Conservation (phyloP, 2,329 filamentous ascomycete species). For the Apiospora koreana region DNA sequence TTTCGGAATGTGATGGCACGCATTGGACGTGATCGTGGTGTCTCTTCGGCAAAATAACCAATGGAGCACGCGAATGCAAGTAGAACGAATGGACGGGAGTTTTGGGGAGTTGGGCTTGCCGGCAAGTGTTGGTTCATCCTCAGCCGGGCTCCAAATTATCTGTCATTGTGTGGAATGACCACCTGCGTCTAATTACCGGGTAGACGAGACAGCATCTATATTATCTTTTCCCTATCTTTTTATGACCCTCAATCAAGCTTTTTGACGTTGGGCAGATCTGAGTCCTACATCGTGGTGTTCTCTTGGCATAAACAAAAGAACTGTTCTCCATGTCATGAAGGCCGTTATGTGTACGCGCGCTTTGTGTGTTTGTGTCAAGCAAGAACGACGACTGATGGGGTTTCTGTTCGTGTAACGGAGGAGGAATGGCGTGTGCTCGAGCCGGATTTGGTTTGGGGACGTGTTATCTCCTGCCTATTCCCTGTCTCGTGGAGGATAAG, state of each 20-base stretch:
- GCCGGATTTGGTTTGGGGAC: neutral
- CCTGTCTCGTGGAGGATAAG: neutral
- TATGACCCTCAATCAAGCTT: neutral
- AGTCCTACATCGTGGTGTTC: neutral
- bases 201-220: neutral
- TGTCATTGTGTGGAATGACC: too few relatives aligned
- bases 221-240: neutral
- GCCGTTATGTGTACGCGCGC: neutral
- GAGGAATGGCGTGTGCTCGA: neutral
- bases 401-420: neutral
- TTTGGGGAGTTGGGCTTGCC: neutral
- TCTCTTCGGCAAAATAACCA: neutral
- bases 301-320: neutral
- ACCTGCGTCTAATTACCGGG: neutral
- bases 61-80: neutral
- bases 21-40: neutral
- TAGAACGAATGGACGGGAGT: neutral
- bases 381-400: neutral
- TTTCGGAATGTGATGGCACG: neutral
- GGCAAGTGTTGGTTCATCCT: neutral
- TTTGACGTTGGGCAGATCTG: constrained; percentile 1
- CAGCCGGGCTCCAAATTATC: neutral
- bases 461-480: neutral
- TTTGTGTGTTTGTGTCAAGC: neutral
- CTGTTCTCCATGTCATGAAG: neutral